A percentile compares a stretch with the other conserved stretches of the same genome.
phyloP scores from a whole-genome alignment of 208 protist genomes.

The Trypanosoma platydactyli region DNA sequence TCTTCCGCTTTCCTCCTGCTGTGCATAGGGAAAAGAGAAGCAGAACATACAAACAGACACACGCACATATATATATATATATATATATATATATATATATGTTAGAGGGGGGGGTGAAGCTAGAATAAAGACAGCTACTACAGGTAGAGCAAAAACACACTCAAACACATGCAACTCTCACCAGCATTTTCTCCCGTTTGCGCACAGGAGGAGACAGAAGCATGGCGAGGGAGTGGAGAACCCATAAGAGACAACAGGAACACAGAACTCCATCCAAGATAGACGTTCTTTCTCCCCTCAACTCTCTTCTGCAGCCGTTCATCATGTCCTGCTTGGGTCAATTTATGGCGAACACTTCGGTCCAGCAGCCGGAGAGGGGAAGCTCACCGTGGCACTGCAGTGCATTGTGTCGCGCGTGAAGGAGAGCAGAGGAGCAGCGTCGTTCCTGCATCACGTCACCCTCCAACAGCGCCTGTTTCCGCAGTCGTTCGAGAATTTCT shows the following conservation, averaged over 20 bases:
- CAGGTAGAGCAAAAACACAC: no score
- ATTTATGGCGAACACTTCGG: no score
- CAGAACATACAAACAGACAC: background rate
- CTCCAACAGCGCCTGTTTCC: slow-evolving; percentile 25
- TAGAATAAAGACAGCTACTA: no score
- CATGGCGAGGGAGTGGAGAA: no score
- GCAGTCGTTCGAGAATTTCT: slow-evolving; percentile 42
- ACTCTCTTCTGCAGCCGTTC: no score
- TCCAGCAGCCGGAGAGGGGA: slow-evolving; percentile 28
- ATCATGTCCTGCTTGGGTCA: no score
- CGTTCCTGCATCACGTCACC: slow-evolving; percentile 50
- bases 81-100: slow-evolving; percentile 10
- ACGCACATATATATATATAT: slow-evolving; percentile 14
- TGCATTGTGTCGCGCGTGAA: slow-evolving; percentile 39
- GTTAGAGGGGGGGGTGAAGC: no score
- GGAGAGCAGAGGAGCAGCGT: slow-evolving; percentile 56
- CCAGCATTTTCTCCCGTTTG: no score
- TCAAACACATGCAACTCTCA: no score
- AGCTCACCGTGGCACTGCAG: slow-evolving; percentile 23
- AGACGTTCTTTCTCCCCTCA: no score
- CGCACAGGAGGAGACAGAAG: no score
- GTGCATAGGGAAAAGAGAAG: background rate
- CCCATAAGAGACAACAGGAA: no score
- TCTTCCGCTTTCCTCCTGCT: background rate
- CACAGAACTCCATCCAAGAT: slow-evolving; percentile 33